Base-by-base conservation (phyloP, 495 filamentous ascomycete species). In the Pseudevernia furfuracea region DNA sequence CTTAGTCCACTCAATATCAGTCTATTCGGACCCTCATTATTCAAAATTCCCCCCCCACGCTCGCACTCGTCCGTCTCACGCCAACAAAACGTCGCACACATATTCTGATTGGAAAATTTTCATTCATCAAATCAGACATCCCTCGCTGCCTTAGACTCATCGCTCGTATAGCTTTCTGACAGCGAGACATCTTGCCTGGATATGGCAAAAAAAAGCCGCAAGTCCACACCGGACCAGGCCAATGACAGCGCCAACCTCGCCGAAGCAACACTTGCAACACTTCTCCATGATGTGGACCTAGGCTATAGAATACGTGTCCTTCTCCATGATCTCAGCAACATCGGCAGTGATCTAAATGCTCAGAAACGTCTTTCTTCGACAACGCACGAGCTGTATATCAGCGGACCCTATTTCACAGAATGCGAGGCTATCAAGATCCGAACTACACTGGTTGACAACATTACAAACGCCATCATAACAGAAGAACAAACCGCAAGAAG, bases 371-470 rank as follows among this genome's bases (percentile, higher is more conserved):
- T 71, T 21, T 60, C 66, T 37, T 58, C 63, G 30, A 74, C 71
- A 30, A 71, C 66, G 38, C 64, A 72, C 58, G 70, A 69, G 52
- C 61, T 74, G 15, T 74, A 75, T 60, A 72, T 75, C 61, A 71
- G 70, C 61, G 48, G 23, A 49, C 72, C 72, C 32, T 74, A 74
- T 48, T 72, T 75, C 56, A 63, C 69, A 37, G 37, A 62, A 19
- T 46, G 44, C 15, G 70, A 75, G 66, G 70, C 72, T 23, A 62
- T 28, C 15, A 62, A 43, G 7, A 66, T 72, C 30, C 70, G 65
- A 56, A 57, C 30, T 52, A 66, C 71, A 48, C 39, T 62, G 25
- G 32, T 70, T 38, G 56, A 30, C n/a, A 32, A 19, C 21, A n/a
- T 30, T 53, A n/a, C 30, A 23, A 11, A 38, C 25, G 46, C 43